Percentiles rank a stretch among this genome's conserved stretches.
These are phyloP conservation scores for Pleurozium schreberi DNA, from an alignment of 225 moss, liverwort and hornwort genomes.

Conservation along the genomic window DNA sequence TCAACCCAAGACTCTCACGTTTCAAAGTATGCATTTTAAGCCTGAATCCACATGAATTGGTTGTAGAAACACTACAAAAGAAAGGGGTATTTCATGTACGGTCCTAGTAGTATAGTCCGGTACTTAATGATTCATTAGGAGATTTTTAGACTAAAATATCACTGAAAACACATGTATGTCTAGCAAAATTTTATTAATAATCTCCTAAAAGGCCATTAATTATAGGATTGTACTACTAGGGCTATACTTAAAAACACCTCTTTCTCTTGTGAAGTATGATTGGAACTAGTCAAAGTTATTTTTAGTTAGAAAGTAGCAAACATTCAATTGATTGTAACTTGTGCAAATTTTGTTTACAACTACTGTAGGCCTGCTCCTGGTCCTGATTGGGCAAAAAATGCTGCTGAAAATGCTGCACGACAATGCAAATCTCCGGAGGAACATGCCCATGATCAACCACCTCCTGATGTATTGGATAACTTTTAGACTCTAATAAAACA, in stretches of 20 bases:
- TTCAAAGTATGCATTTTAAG: background rate
- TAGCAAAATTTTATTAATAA: too few relatives aligned
- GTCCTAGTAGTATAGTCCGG: too few relatives aligned
- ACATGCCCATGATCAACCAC: background rate
- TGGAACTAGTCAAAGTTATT: background rate
- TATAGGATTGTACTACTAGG: too few relatives aligned
- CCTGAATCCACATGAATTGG: background rate
- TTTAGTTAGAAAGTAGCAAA: background rate
- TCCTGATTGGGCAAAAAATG: background rate
- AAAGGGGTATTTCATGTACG: too few relatives aligned
- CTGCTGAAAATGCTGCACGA: background rate
- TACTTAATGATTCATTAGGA: too few relatives aligned
- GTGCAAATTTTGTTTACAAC: background rate
- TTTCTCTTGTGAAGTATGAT: too few relatives aligned
- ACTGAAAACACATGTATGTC: too few relatives aligned
- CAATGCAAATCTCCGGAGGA: background rate
- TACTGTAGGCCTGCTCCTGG: background rate
- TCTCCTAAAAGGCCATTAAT: too few relatives aligned
- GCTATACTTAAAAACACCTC: too few relatives aligned
- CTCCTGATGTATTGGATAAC: background rate
- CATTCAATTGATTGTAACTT: background rate
- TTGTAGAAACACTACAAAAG: too few relatives aligned
- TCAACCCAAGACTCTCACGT: background rate
- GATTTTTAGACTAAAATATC: too few relatives aligned
- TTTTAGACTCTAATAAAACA: background rate